Evolutionary conservation across 441 rosid genomes (phyloP).

Genomic region (Mallotus japonicus): DNA sequence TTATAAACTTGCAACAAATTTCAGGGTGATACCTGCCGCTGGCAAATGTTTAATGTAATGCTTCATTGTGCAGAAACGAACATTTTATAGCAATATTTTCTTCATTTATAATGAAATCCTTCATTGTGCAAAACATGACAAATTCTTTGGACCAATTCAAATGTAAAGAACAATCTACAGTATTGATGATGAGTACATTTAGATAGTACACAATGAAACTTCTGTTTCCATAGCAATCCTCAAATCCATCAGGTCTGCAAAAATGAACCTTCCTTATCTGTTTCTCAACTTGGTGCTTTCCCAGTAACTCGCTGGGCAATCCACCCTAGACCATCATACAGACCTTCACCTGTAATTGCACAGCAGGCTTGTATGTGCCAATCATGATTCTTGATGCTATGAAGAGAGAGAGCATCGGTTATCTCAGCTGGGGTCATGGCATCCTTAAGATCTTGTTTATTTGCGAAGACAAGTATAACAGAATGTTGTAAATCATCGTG

Average conservation of each 20-base stretch:
- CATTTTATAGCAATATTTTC: slow-evolving; percentile 24
- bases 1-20: slow-evolving; percentile 11
- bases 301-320: slow-evolving; percentile 84
- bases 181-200: slow-evolving; percentile 17
- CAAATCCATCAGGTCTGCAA: slow-evolving; percentile 19
- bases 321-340: slow-evolving; percentile 92
- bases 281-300: slow-evolving; percentile 55
- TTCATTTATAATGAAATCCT: slow-evolving; percentile 30
- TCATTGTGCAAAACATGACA: slow-evolving; percentile 37
- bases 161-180: slow-evolving; percentile 28
- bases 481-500: slow-evolving; percentile 76
- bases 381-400: slow-evolving; percentile 90
- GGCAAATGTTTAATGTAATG: slow-evolving; percentile 17
- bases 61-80: slow-evolving; percentile 26
- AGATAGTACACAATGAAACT: slow-evolving; percentile 27
- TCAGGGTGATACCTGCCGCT: slow-evolving; percentile 9
- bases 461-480: slow-evolving; percentile 84
- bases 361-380: slow-evolving; percentile 98
- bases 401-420: slow-evolving; percentile 87
- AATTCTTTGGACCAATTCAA: slow-evolving; percentile 13
- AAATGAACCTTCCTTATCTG: background rate
- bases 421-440: slow-evolving; percentile 97
- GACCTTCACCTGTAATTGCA: slow-evolving; percentile 85
- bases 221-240: slow-evolving; percentile 7
- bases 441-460: slow-evolving; percentile 92